Conservation (phyloP, 768 basidiomycete genomes). For the Kondoa malvinella region DNA sequence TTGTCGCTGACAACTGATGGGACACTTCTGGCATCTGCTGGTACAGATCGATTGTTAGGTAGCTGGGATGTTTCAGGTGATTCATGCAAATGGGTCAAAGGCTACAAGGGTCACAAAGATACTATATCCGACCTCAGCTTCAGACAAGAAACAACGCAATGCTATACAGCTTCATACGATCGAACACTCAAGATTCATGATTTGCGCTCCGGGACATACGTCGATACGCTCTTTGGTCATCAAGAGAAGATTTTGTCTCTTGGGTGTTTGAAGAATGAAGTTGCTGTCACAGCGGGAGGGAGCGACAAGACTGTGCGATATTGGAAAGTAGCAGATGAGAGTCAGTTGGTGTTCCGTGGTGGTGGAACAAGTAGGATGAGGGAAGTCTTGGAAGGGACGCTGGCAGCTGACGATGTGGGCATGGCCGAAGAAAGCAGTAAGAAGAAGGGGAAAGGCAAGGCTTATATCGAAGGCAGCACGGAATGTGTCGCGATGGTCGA, state of each 20-base stretch:
- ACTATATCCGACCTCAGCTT: slow-evolving; percentile 55
- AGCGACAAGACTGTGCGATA: slow-evolving; percentile 80
- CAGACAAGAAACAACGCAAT: slow-evolving; percentile 54
- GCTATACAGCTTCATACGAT: slow-evolving; percentile 65
- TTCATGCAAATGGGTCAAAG: slow-evolving; percentile 56
- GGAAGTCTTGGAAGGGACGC: slow-evolving; percentile 61
- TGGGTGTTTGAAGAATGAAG: slow-evolving; percentile 65
- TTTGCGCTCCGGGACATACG: slow-evolving; percentile 52
- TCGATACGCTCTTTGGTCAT: slow-evolving; percentile 93
- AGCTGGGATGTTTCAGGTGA: slow-evolving; percentile 59
- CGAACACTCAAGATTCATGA: slow-evolving; percentile 82
- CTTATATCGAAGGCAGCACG: slow-evolving; percentile 72
- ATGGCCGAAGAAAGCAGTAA: slow-evolving; percentile 32
- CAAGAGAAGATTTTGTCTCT: slow-evolving; percentile 68
- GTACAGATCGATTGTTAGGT: slow-evolving; percentile 61
- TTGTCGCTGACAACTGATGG: slow-evolving; percentile 75
- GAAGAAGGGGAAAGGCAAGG: slow-evolving; percentile 21
- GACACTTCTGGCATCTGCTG: slow-evolving; percentile 66
- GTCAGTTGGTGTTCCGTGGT: slow-evolving; percentile 85
- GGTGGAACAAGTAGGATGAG: slow-evolving; percentile 69
- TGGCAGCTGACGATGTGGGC: slow-evolving; percentile 30
- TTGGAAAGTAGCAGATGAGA: slow-evolving; percentile 94
- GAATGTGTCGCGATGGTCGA: slow-evolving; percentile 91
- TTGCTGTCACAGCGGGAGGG: slow-evolving; percentile 69
- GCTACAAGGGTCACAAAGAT: slow-evolving; percentile 62